These are phyloP conservation scores for Pseudoscleropodium purum DNA, from an alignment of 225 moss, liverwort and hornwort species.

Conservation along the genomic window DNA sequence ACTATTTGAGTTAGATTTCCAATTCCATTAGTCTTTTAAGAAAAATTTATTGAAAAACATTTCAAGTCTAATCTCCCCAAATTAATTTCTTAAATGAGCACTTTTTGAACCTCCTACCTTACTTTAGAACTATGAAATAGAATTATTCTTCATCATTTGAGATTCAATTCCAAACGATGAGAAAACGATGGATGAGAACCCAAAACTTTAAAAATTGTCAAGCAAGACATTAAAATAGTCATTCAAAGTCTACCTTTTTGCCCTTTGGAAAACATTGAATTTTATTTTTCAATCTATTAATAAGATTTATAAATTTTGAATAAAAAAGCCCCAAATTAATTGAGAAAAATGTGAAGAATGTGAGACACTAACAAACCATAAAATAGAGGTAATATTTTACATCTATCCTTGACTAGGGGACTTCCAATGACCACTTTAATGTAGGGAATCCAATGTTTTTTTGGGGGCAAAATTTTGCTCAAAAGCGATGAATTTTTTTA, in stretches of 20 bases:
- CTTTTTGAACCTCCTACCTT: background rate
- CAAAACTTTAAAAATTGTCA: rapidly evolving
- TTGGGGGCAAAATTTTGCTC: no score
- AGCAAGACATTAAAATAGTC: rapidly evolving
- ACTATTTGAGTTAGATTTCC: rapidly evolving
- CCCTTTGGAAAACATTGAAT: rapidly evolving
- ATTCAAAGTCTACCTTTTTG: rapidly evolving
- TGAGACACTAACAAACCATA: background rate
- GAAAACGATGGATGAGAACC: background rate
- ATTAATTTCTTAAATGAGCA: background rate
- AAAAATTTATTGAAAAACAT: background rate
- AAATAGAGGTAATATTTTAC: background rate
- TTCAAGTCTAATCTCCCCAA: background rate
- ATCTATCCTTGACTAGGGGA: background rate
- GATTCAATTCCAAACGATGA: no score
- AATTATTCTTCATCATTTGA: background rate
- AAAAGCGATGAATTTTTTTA: no score
- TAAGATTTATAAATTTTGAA: background rate
- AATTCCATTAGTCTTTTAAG: background rate
- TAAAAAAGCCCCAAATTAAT: background rate
- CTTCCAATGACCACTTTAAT: background rate
- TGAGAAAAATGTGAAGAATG: background rate
- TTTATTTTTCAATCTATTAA: background rate
- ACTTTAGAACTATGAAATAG: background rate
- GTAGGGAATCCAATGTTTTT: no score